These are phyloP conservation scores for Myxozyma neglecta DNA, from an alignment of 805 yeast genomes.

Conservation along the genomic window DNA sequence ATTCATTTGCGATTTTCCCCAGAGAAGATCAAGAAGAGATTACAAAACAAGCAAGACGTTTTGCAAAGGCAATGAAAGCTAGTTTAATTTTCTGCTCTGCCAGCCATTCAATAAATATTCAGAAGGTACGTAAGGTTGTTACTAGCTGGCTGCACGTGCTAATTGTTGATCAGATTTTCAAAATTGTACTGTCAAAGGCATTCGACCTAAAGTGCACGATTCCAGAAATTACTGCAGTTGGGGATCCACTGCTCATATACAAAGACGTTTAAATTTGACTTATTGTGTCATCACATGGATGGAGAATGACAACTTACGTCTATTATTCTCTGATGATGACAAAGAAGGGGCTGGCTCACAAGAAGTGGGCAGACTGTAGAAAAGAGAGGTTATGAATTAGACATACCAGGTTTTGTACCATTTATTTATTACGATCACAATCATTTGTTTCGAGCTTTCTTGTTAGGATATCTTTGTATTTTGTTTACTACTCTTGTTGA, in stretches of 20 bases:
- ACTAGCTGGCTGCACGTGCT: not conserved
- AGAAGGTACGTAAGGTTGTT: constrained; percentile 48
- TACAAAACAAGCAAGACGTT: constrained; percentile 57
- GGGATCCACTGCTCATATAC: constrained; percentile 89
- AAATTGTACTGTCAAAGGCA: constrained; percentile 84
- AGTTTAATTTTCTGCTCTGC: constrained; percentile 85
- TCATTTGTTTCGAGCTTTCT: too few relatives aligned
- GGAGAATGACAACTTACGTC: too few relatives aligned
- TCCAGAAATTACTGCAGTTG: constrained; percentile 78
- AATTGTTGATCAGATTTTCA: constrained; percentile 57
- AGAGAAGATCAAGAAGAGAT: not conserved
- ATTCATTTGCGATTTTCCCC: constrained; percentile 46
- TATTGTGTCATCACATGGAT: too few relatives aligned
- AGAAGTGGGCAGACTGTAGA: too few relatives aligned
- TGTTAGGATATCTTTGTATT: too few relatives aligned
- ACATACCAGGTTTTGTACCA: too few relatives aligned
- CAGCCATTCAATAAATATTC: constrained; percentile 86
- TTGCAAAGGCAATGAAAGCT: constrained; percentile 87
- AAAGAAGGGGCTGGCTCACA: too few relatives aligned
- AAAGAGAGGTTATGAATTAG: too few relatives aligned
- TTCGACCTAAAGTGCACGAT: constrained; percentile 80
- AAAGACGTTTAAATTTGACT: constrained; percentile 31
- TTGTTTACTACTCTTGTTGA: too few relatives aligned
- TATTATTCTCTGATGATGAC: too few relatives aligned
- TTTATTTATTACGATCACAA: too few relatives aligned